Evolutionary conservation across 1,139 yeast genomes (phyloP).

Genomic region (Hansenula sp.): DNA sequence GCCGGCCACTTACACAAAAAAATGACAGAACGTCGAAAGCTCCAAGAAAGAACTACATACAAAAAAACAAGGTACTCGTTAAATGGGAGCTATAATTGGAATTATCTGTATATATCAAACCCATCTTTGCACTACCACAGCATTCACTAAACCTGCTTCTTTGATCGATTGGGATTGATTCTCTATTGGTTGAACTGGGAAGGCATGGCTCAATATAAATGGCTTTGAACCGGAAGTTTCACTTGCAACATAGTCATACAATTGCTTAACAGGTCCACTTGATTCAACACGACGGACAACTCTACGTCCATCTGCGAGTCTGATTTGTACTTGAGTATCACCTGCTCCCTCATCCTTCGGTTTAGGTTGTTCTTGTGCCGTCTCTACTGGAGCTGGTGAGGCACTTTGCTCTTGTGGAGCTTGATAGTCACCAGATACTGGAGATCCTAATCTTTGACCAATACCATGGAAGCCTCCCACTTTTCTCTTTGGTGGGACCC

Average conservation of each 20-base stretch:
- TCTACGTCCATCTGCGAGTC: constrained; percentile 81
- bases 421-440: constrained; percentile 67
- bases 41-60: no score
- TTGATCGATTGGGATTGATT: constrained; percentile 54
- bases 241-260: constrained; percentile 65
- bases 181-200: constrained; percentile 76
- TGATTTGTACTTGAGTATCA: constrained; percentile 74
- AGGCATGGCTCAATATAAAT: constrained; percentile 74
- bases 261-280: constrained; percentile 58
- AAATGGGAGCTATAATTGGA: neutral
- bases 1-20: no score
- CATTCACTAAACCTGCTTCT: constrained; percentile 74
- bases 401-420: constrained; percentile 21
- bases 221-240: constrained; percentile 37
- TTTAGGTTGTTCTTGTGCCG: constrained; percentile 18
- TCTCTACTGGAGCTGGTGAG: constrained; percentile 14
- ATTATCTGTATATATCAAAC: neutral
- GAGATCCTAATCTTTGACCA: constrained; percentile 91
- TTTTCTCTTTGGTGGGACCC: constrained; percentile 64
- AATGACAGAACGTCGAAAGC: no score
- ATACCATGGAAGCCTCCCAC: constrained; percentile 73
- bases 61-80: no score
- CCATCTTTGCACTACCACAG: constrained; percentile 94
- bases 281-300: constrained; percentile 63
- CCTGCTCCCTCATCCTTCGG: constrained; percentile 44